A percentile compares a stretch with the other conserved stretches of the same genome.
phyloP scores from a whole-genome alignment of 176 grass and related monocot genomes.

The Miscanthus lutarioriparius region DNA sequence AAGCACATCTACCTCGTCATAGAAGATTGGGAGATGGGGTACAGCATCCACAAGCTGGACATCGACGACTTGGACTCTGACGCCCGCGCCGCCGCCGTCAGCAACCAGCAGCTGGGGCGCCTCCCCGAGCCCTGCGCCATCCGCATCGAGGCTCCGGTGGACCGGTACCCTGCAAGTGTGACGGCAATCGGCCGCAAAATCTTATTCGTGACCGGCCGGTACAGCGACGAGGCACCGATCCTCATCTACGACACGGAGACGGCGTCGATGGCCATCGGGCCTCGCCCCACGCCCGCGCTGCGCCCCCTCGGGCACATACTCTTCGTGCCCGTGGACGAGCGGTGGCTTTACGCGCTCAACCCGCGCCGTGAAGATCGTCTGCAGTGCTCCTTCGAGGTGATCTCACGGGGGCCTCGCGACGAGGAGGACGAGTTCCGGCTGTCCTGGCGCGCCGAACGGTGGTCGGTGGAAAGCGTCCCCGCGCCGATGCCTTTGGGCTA shows the following conservation, averaged over 20 bases:
- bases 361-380: too few species aligned
- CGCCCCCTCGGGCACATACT: background rate
- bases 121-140: background rate
- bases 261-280: background rate
- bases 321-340: constrained; percentile 23
- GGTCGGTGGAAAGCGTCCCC: too few species aligned
- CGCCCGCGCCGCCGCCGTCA: background rate
- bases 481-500: too few species aligned
- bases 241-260: constrained; percentile 25
- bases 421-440: too few species aligned
- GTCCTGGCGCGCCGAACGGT: too few species aligned
- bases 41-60: constrained; percentile 27
- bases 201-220: background rate
- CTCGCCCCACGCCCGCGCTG: background rate
- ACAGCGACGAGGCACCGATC: background rate
- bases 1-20: too few species aligned
- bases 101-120: background rate
- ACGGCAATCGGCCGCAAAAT: background rate
- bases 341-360: too few species aligned
- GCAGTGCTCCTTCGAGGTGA: too few species aligned
- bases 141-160: background rate
- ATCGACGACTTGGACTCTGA: background rate
- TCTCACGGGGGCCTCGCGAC: too few species aligned
- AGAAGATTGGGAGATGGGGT: too few species aligned
- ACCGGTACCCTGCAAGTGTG: background rate